Evolutionary conservation across 768 basidiomycete genomes (phyloP), one percentile per base, ranked within the genome.

Genomic region (Daedaleopsis nitida): DNA sequence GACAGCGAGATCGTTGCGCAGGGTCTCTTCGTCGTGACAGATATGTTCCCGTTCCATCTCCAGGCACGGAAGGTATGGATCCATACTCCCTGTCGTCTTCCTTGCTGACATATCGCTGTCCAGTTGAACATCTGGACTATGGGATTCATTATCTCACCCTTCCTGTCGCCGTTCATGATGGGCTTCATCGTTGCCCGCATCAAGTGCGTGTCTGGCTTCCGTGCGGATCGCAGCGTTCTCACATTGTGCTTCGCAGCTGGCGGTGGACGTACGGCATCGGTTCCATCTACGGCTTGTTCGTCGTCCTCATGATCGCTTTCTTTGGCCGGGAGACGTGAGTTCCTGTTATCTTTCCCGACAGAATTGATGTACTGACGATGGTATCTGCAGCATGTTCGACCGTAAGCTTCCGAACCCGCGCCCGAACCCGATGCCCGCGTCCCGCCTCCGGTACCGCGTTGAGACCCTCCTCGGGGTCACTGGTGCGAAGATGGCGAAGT

Each of bases 41-140:
- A 87, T 66, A 72, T 88, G 63, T 89, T 80, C 68, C 86, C 86
- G 1, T 88, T 89, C 78, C 87, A 89, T 67, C 71, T 85, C 1
- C 86, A 88, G 73, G 86, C 86, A 17, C 79, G 85, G 35, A 86
- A 84, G 82, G 83, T 85, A 44, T 65, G 11, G 56, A 35, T 59
- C 35, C 16, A 35, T 38, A 39, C 43, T 16, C 11, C 23, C 47
- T 12, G 12, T 13, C 35, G n/a, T 39, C 7, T 23, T 37, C 3
- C 51, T 34, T 35, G 5, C 11, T 56, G 38, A 49, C 35, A 21
- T 34, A 45, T 17, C 10, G 21, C 11, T 6, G 24, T 19, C 14
- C 24, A 87, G 85, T 78, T 89, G 38, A 87, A 86, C 64, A 72
- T 86, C 52, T 88, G 87, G 88, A 88, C 87, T 3, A 84, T 89